Evolutionary conservation across 176 grass and related monocot species (phyloP), one percentile per base, ranked within the genome.

Genomic region (Alloteropsis semialata): DNA sequence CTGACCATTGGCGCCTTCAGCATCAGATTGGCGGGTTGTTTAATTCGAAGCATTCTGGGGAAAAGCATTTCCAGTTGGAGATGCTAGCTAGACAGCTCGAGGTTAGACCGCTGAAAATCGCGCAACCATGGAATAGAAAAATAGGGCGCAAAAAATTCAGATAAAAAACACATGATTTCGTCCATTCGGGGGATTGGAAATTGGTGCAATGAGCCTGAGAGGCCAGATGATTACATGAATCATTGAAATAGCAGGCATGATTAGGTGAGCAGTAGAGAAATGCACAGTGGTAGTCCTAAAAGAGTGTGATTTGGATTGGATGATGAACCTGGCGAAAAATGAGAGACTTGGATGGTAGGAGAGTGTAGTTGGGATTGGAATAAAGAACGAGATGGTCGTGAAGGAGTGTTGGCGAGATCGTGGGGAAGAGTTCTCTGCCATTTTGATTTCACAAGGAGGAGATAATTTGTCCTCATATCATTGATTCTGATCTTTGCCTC

Each of bases 401-500:
- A 38, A 77, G 65, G 72, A 86, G 78, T n/a, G 5, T 78, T 82
- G 79, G 88, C 84, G 49, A 78, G 84, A 90, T 90, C 88, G 88
- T 90, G 88, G 57, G 66, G 83, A 86, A 58, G 88, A 82, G 79
- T 86, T 86, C 60, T 68, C 21, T 41, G 65, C 28, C 83, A 86
- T 86, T 73, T 78, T 81, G 77, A 55, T 85, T 70, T 65, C 78
- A 56, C n/a, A 64, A 21, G 48, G 37, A 75, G 71, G 27, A 74
- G 27, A 46, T 27, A 45, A 69, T 38, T 65, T 73, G n/a, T 65
- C 38, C 50, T 68, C 72, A 74, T 68, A 86, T 90, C 79, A 43
- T 74, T 77, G 88, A 86, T 90, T 36, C 84, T 82, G 74, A 90
- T 90, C 46, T 86, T 86, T 86, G 88, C 88, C 78, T 78, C 73